Evolutionary conservation across 2,329 filamentous ascomycete genomes (phyloP), one percentile per base, ranked within the genome.

Genomic region (Aspergillus sojae): DNA sequence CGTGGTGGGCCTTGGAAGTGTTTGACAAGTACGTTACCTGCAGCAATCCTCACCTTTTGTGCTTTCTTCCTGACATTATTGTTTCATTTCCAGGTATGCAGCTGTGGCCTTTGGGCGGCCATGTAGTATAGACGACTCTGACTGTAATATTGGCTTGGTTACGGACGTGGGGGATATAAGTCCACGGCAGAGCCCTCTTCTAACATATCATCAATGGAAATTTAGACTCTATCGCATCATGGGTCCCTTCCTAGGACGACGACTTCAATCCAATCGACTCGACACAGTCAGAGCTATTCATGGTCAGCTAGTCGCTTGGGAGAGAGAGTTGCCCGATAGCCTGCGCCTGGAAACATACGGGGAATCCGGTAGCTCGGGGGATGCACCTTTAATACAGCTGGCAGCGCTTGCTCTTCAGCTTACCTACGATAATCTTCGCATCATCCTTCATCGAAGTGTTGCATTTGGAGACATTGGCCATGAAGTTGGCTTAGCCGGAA

Each of bases 381-480:
- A 16, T 19, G 26, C 57, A 28, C 46, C 26, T 32, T 16, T 63
- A 10, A 28, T 57, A 19, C 54, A 59, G 30, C 57, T 64, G 48
- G 60, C 62, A 34, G 62, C 59, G 50, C 46, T 64, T 14, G 55
- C 48, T 45, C 48, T 64, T 16, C 62, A 64, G 32, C 34, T 64
- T 21, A 64, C 59, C 23, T 64, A 64, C 32, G 62, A 64, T 32
- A 64, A 62, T 52, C 39, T 64, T 43, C 55, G 58, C 39, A 64
- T 64, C 48, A 59, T 64, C 30, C 60, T 62, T 21, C 62, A 64
- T 26, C 55, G 62, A n/a, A 64, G 55, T 48, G 59, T 56, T 46
- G 59, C 60, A 12, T 64, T 64, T 46, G 60, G 62, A 53, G 16
- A n/a, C n/a, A 32, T 56, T 30, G 57, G 32, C 26, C 48, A 23